phyloP scores from a whole-genome alignment of 192 early-diverging fungal genomes.

The Coemansia umbellata region DNA sequence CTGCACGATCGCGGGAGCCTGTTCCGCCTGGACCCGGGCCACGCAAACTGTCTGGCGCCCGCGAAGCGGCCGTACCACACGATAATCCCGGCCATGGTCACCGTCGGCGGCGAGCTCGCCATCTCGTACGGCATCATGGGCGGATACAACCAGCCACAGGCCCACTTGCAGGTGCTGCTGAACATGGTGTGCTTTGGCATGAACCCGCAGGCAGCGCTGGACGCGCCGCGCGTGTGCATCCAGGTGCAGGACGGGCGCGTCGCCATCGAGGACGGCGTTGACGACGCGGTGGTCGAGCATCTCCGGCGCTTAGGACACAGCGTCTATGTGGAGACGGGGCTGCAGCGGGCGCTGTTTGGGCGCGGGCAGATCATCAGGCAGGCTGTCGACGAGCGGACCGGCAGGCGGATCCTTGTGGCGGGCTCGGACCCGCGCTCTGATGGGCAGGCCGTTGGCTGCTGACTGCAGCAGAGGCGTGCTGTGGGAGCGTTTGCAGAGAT shows the following conservation, averaged over 20 bases:
- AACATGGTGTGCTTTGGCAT: constrained; percentile 58
- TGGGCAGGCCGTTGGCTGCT: constrained; percentile 56
- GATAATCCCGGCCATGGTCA: constrained; percentile 70
- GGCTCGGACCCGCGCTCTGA: constrained; percentile 60
- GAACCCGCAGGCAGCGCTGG: constrained; percentile 64
- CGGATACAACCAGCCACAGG: constrained; percentile 79
- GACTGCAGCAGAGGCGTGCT: not conserved
- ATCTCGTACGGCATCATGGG: constrained; percentile 60
- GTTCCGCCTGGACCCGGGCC: constrained; percentile 57
- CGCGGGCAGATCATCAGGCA: constrained; percentile 68
- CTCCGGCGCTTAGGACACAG: constrained; percentile 60
- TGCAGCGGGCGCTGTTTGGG: constrained; percentile 60
- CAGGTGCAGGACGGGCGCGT: constrained; percentile 31
- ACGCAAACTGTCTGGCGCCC: constrained; percentile 65
- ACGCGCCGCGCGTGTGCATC: constrained; percentile 66
- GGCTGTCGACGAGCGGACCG: constrained; percentile 29
- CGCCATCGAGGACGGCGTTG: constrained; percentile 64
- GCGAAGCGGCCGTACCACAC: constrained; percentile 77
- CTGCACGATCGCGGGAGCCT: constrained; percentile 68
- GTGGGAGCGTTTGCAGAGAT: too few relatives aligned
- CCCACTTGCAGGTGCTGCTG: constrained; percentile 75
- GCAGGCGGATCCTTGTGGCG: constrained; percentile 46
- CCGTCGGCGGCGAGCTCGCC: constrained; percentile 16
- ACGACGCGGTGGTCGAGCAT: constrained; percentile 28
- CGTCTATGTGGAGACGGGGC: constrained; percentile 44